These are phyloP conservation scores for Globisporangium paroecandrum DNA, from an alignment of 352 stramenopile genomes.

Conservation along the genomic window DNA sequence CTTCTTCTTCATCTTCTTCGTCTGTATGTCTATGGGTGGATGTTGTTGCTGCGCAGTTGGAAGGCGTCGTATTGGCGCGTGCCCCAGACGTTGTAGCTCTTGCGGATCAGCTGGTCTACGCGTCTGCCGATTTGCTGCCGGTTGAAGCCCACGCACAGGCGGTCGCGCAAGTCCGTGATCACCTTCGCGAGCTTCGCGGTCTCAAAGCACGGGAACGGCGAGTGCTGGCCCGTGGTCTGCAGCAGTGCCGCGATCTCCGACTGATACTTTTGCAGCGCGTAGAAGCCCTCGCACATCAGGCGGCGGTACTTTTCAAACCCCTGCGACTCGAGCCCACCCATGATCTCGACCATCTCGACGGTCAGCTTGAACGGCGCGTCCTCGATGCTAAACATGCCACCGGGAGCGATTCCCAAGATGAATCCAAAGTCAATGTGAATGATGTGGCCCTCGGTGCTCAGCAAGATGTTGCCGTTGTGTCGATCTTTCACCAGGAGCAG, in stretches of 20 bases:
- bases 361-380: conserved; percentile 99
- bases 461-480: conserved; percentile 99
- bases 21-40: conserved; percentile 46
- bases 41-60: conserved; percentile 89
- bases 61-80: conserved; percentile 90
- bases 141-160: conserved; percentile 69
- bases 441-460: conserved; percentile 93
- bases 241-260: conserved; percentile 93
- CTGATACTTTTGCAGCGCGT: conserved; percentile 91
- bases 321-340: conserved; percentile 86
- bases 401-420: conserved; percentile 96
- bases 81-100: conserved; percentile 87
- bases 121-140: conserved; percentile 61
- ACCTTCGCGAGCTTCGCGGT: conserved; percentile 51
- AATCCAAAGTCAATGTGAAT: conserved; percentile 99
- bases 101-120: conserved; percentile 78
- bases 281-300: conserved; percentile 91
- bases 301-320: conserved; percentile 91
- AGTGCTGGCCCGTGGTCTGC: conserved; percentile 93
- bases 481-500: conserved; percentile 97
- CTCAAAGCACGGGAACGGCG: conserved; percentile 94
- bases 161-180: conserved; percentile 57
- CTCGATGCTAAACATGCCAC: conserved; percentile 96
- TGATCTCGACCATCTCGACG: conserved; percentile 95
- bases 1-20: neutral